Conservation (phyloP, 164 flowering plant genomes). For the Kingdonia uniflora region DNA sequence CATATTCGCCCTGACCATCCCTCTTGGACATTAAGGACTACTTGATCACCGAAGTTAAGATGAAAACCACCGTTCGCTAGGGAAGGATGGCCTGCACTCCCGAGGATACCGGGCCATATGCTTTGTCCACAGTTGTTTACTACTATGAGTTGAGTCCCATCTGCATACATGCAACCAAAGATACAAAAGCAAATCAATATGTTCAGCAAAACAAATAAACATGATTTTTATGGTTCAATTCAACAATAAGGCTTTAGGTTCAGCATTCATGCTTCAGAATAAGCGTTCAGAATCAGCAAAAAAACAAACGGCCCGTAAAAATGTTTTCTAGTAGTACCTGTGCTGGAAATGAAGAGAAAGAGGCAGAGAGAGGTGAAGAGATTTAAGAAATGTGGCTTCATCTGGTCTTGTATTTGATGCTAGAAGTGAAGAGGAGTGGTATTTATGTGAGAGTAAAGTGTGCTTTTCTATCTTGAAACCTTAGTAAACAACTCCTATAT, state of each 20-base stretch:
- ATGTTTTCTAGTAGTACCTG: too few relatives aligned
- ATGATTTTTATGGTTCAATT: too few relatives aligned
- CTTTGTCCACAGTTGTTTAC: constrained; percentile 57
- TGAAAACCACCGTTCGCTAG: constrained; percentile 71
- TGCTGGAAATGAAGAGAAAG: constrained; percentile 13
- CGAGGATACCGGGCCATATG: constrained; percentile 72
- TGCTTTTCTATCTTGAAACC: too few relatives aligned
- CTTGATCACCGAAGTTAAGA: constrained; percentile 36
- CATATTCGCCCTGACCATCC: constrained; percentile 58
- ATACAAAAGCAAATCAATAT: background rate
- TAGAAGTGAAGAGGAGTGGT: too few relatives aligned
- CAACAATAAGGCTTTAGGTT: too few relatives aligned
- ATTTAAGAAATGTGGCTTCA: constrained; percentile 21
- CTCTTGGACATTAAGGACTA: constrained; percentile 24
- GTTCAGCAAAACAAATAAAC: background rate
- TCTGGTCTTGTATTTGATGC: background rate
- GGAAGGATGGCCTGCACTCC: constrained; percentile 54
- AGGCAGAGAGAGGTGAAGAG: constrained; percentile 14
- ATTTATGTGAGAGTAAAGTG: too few relatives aligned
- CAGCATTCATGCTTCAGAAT: too few relatives aligned
- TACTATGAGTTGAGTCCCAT: constrained; percentile 44
- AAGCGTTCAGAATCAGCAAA: too few relatives aligned
- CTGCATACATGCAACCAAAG: constrained; percentile 25
- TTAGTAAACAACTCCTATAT: too few relatives aligned
- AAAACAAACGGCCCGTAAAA: too few relatives aligned